phyloP scores from a whole-genome alignment of 305 asterid genomes.

The Striga hermonthica region DNA sequence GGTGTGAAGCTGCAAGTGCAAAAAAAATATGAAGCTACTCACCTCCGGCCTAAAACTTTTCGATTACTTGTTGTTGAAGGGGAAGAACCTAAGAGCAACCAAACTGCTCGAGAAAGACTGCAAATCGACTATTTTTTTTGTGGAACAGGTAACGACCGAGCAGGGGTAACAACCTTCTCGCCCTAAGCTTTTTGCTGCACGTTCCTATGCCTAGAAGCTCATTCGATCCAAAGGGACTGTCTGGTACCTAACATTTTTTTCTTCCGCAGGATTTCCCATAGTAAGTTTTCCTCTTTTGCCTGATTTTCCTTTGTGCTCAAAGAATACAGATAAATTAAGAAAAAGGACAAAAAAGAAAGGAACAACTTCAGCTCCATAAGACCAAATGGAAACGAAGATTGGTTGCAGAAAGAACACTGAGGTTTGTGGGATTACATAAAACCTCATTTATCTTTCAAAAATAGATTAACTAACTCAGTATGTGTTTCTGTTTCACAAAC shows the following conservation, averaged over 20 bases:
- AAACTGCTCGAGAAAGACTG: slow-evolving; percentile 34
- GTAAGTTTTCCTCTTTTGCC: slow-evolving; percentile 47
- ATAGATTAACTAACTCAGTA: neutral
- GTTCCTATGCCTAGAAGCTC: slow-evolving; percentile 40
- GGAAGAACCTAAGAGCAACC: slow-evolving; percentile 51
- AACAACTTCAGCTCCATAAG: slow-evolving; percentile 7
- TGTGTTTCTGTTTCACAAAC: neutral
- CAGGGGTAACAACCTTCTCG: slow-evolving; percentile 31
- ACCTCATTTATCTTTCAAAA: neutral
- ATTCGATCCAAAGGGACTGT: slow-evolving; percentile 41
- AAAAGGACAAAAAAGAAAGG: too few relatives aligned
- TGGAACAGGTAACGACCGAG: slow-evolving; percentile 28
- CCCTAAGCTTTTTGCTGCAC: slow-evolving; percentile 32
- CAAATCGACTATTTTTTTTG: slow-evolving; percentile 31
- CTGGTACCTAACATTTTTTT: slow-evolving; percentile 43
- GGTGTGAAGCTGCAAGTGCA: too few relatives aligned
- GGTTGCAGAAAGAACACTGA: neutral
- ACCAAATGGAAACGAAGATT: neutral
- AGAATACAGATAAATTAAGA: slow-evolving; percentile 27
- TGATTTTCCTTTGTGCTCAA: slow-evolving; percentile 36
- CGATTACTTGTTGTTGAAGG: slow-evolving; percentile 45
- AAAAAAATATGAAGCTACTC: slow-evolving; percentile 38
- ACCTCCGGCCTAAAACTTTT: slow-evolving; percentile 34
- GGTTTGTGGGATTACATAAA: slow-evolving; percentile 1
- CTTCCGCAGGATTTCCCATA: slow-evolving; percentile 58